Percentiles rank a stretch among this genome's conserved stretches.
phyloP scores from a whole-genome alignment of 108 stramenopile species.

The Thalassiosira profunda region DNA sequence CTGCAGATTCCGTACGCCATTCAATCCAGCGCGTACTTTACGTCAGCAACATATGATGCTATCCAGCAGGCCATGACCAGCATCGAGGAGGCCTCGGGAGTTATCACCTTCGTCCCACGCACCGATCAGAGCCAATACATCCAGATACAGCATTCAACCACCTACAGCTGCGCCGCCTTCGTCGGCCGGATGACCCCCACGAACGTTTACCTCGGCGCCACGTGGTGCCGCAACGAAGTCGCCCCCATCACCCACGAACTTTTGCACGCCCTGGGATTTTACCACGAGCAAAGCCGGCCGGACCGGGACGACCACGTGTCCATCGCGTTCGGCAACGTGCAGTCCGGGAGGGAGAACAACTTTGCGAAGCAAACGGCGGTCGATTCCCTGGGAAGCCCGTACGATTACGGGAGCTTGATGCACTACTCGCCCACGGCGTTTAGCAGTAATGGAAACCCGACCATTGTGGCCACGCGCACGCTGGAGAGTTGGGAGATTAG shows the following conservation, averaged over 20 bases:
- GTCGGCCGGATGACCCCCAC: slow-evolving; percentile 21
- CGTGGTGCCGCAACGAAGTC: no score
- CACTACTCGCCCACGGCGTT: slow-evolving; percentile 48
- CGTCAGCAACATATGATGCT: slow-evolving; percentile 23
- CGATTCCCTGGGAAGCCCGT: slow-evolving; percentile 38
- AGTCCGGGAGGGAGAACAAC: slow-evolving; percentile 9
- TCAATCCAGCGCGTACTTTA: no score
- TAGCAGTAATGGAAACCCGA: not conserved
- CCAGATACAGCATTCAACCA: no score
- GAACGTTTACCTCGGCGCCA: slow-evolving; percentile 32
- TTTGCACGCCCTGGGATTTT: slow-evolving; percentile 60
- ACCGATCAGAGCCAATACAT: slow-evolving; percentile 23
- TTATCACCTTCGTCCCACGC: slow-evolving; percentile 25
- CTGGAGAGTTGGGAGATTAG: no score
- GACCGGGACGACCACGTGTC: slow-evolving; percentile 56
- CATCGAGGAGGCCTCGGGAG: slow-evolving; percentile 34
- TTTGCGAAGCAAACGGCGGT: slow-evolving; percentile 26
- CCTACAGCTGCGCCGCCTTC: slow-evolving; percentile 26
- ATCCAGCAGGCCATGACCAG: slow-evolving; percentile 19
- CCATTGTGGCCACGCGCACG: no score
- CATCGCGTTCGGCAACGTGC: slow-evolving; percentile 35
- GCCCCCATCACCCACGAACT: slow-evolving; percentile 40
- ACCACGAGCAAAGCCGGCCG: slow-evolving; percentile 56
- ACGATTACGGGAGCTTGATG: slow-evolving; percentile 56
- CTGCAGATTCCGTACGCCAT: slow-evolving; percentile 19